Conservation (phyloP, 805 yeast genomes). For the Starmera caribaea region DNA sequence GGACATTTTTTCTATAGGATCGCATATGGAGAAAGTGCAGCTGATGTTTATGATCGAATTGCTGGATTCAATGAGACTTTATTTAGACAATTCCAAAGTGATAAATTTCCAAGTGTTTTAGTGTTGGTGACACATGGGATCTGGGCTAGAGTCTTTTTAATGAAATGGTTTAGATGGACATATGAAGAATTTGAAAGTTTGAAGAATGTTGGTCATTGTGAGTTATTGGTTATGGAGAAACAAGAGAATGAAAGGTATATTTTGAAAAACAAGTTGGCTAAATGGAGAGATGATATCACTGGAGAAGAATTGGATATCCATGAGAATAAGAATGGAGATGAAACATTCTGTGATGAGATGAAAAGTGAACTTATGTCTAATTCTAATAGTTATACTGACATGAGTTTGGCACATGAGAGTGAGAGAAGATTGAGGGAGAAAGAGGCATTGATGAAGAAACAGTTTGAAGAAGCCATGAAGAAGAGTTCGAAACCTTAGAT, state of each 20-base stretch:
- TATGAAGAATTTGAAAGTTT: conserved; percentile 82
- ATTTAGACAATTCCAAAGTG: conserved; percentile 66
- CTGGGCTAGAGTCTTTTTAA: conserved; percentile 85
- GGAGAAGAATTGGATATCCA: too few species aligned
- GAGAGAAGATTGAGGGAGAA: conserved; percentile 28
- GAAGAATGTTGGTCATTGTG: conserved; percentile 78
- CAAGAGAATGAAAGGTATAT: conserved; percentile 38
- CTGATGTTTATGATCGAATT: conserved; percentile 88
- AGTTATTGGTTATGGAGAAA: conserved; percentile 69
- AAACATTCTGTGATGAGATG: conserved; percentile 10
- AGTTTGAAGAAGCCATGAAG: conserved; percentile 20
- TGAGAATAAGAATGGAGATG: conserved; percentile 15
- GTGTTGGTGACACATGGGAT: conserved; percentile 90
- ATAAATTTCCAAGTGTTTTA: conserved; percentile 67
- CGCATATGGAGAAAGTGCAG: conserved; percentile 93
- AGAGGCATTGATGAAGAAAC: conserved; percentile 31
- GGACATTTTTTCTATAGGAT: conserved; percentile 86
- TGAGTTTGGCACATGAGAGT: conserved; percentile 14
- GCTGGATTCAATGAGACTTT: conserved; percentile 85
- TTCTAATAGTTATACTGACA: conserved; percentile 16
- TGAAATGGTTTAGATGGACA: conserved; percentile 93
- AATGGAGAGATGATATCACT: conserved; percentile 49
- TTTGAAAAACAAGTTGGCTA: conserved; percentile 51
- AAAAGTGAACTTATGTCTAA: conserved; percentile 15
- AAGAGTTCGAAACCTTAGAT: too few species aligned